Percentiles rank a stretch among this genome's conserved stretches.
Conservation (phyloP, 2,329 filamentous ascomycete species). For the Colletotrichum endophyticum region DNA sequence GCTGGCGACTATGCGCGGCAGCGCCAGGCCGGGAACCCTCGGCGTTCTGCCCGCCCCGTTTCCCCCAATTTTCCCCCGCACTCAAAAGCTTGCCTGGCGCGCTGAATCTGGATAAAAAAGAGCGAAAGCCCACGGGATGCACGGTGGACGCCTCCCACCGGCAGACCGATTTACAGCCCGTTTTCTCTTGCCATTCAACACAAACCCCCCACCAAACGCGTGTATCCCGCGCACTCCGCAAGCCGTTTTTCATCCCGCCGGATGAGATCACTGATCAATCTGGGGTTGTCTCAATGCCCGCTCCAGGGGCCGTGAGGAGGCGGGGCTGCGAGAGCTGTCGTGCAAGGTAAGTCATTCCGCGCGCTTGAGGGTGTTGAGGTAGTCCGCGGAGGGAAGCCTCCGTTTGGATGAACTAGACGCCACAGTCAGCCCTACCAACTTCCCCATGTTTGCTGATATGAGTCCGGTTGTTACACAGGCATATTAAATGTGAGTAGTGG, state of each 20-base stretch:
- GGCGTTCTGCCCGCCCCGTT: not conserved
- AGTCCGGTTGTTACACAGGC: not conserved
- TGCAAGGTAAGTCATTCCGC: not conserved
- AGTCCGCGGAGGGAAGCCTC: not conserved
- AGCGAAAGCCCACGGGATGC: not conserved
- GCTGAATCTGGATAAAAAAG: not conserved
- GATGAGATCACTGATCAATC: not conserved
- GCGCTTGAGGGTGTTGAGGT: not conserved
- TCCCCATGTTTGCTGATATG: not conserved
- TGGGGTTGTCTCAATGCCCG: not conserved
- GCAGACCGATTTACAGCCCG: not conserved
- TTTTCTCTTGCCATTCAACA: not conserved
- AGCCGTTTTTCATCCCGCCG: not conserved
- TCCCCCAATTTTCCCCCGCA: not conserved
- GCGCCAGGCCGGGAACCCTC: not conserved
- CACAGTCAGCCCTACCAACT: not conserved
- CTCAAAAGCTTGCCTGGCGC: not conserved
- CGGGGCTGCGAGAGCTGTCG: slow-evolving; percentile 9
- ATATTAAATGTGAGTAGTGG: slow-evolving; percentile 9
- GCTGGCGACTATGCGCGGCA: not conserved
- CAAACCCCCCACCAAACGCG: not conserved
- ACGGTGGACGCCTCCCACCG: not conserved
- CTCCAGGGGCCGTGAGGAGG: not conserved
- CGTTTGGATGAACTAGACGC: not conserved
- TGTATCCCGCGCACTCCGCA: not conserved